phyloP scores from a whole-genome alignment of 345 rosid species.

The Gossypium sturtianum region DNA sequence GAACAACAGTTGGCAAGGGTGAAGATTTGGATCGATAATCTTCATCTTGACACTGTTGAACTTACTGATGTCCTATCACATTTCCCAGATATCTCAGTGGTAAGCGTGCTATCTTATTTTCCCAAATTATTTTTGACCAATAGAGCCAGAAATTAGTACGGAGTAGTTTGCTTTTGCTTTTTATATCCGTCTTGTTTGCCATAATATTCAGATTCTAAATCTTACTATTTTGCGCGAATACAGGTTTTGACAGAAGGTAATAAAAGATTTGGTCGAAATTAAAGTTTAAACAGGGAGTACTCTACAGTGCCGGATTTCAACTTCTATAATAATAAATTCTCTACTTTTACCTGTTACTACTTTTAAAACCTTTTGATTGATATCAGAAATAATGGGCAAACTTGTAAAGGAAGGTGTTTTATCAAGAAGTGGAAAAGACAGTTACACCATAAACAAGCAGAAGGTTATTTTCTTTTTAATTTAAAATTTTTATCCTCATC shows the following conservation, averaged over 20 bases:
- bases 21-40: slow-evolving; percentile 66
- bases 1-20: slow-evolving; percentile 73
- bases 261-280: slow-evolving; percentile 12
- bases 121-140: neutral
- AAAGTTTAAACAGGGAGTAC: slow-evolving; percentile 12
- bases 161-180: slow-evolving; percentile 5
- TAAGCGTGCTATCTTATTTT: slow-evolving; percentile 19
- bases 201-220: slow-evolving; percentile 1
- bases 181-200: neutral
- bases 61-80: slow-evolving; percentile 72
- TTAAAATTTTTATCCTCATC: slow-evolving; percentile 3
- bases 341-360: neutral
- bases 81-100: slow-evolving; percentile 83
- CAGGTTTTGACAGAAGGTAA: slow-evolving; percentile 86
- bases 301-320: neutral
- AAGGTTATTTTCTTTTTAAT: slow-evolving; percentile 36
- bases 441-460: slow-evolving; percentile 48
- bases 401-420: slow-evolving; percentile 64
- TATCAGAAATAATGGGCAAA: slow-evolving; percentile 79
- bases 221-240: slow-evolving; percentile 20
- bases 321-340: neutral
- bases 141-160: neutral
- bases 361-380: slow-evolving; percentile 19
- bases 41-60: slow-evolving; percentile 47
- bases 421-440: slow-evolving; percentile 54